phyloP scores from a whole-genome alignment of 2,329 filamentous ascomycete genomes.

The Sclerotinia glacialis region DNA sequence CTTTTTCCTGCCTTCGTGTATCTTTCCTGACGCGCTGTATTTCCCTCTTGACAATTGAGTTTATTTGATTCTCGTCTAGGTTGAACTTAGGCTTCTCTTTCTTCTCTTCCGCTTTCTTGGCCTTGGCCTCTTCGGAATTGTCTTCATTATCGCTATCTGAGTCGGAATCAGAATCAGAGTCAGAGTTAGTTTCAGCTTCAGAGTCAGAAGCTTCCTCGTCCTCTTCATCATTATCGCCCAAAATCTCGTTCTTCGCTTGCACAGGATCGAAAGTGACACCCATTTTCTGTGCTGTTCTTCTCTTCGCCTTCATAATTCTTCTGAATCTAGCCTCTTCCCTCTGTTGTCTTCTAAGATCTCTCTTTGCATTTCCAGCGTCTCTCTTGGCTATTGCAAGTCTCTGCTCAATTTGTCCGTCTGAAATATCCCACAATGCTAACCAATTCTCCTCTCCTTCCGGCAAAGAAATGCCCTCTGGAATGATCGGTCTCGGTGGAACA shows the following conservation, averaged over 20 bases:
- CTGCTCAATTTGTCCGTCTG: slow-evolving; percentile 36
- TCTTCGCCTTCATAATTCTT: slow-evolving; percentile 33
- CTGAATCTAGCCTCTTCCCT: slow-evolving; percentile 35
- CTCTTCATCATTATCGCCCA: slow-evolving; percentile 25
- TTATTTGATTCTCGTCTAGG: slow-evolving; percentile 14
- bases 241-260: slow-evolving; percentile 30
- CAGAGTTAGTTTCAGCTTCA: slow-evolving; percentile 21
- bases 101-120: slow-evolving; percentile 20
- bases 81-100: slow-evolving; percentile 17
- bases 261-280: slow-evolving; percentile 33
- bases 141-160: slow-evolving; percentile 4
- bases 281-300: slow-evolving; percentile 29
- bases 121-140: background rate
- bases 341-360: slow-evolving; percentile 28
- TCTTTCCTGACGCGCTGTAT: slow-evolving; percentile 17
- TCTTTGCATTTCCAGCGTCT: slow-evolving; percentile 28
- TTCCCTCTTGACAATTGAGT: slow-evolving; percentile 22
- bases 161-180: slow-evolving; percentile 16
- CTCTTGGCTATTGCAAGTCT: slow-evolving; percentile 31
- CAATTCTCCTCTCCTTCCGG: slow-evolving; percentile 39
- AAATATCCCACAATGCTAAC: slow-evolving; percentile 39
- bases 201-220: slow-evolving; percentile 22
- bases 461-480: slow-evolving; percentile 34
- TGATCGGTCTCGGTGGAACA: slow-evolving; percentile 32
- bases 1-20: slow-evolving; percentile 16